phyloP scores from a whole-genome alignment of 2,329 filamentous ascomycete genomes.

The Bipolaris victoriae region DNA sequence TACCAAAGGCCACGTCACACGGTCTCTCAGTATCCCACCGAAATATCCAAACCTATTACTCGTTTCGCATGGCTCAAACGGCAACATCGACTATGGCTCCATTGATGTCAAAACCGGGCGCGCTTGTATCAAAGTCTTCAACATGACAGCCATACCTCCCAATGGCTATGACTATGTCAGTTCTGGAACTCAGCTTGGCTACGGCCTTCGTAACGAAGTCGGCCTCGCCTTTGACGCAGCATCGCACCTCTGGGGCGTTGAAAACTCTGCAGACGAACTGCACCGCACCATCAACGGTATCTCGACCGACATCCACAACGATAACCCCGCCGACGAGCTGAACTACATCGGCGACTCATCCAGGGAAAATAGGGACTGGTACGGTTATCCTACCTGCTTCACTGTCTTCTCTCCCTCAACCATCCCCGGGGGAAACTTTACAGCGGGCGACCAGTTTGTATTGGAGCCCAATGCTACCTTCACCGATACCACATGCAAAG shows the following conservation, averaged over 20 bases:
- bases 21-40: constrained; percentile 32
- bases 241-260: constrained; percentile 58
- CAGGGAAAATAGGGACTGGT: constrained; percentile 58
- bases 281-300: constrained; percentile 56
- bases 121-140: constrained; percentile 68
- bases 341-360: constrained; percentile 67
- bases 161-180: constrained; percentile 54
- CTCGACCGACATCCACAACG: constrained; percentile 64
- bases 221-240: constrained; percentile 58
- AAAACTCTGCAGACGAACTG: constrained; percentile 71
- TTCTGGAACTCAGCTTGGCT: constrained; percentile 60
- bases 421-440: constrained; percentile 33
- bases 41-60: constrained; percentile 58
- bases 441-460: constrained; percentile 39
- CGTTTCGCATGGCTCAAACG: constrained; percentile 68
- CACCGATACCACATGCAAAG: constrained; percentile 32
- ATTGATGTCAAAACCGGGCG: constrained; percentile 60
- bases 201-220: constrained; percentile 73
- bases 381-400: constrained; percentile 73
- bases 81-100: constrained; percentile 65
- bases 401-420: constrained; percentile 59
- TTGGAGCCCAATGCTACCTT: constrained; percentile 40
- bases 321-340: constrained; percentile 76
- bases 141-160: constrained; percentile 47
- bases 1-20: constrained; percentile 34